Base-by-base conservation (phyloP, 805 yeast genomes). In the Metschnikowia sp. region DNA sequence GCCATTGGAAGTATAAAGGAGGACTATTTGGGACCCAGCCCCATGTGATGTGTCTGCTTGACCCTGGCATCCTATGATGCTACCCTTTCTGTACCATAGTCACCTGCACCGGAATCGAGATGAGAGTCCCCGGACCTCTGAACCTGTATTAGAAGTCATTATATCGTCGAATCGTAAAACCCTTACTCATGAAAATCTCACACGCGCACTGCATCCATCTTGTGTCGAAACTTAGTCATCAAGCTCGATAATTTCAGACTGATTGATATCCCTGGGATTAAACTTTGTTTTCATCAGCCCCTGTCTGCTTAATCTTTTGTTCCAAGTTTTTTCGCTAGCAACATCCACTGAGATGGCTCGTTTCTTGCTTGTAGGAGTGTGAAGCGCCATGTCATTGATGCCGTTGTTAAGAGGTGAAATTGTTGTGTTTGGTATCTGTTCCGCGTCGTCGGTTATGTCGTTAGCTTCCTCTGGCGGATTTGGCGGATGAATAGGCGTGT, bases 1-100 rank as follows among this genome's bases (percentile, higher is more conserved):
- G 99, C 98, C 40, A 94, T 94, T 64, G 99, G 99, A 42, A 87
- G 96, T 68, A 92, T 94, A 62, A 94, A 92, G 68, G 99, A 94
- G 72, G 99, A 94, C 73, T 94, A 89, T 66, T 77, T 94, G 69
- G 99, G 99, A 45, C 95, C 96, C 47, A 69, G 74, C 61, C 77
- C 77, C 32, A 60, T 70, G 67, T 69, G 36, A 34, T 32, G 15
- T 12, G 54, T 57, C 12, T 32, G 26, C 30, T 29, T 8, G 29
- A 22, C 30, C 33, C 39, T 36, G 18, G 8, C 18, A 8, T 36
- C 19, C 40, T 32, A 10, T 15, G 31, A 28, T 19, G 37, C 32
- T 32, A 40, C 44, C n/a, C 15, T 32, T 33, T 51, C 38, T 51
- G 55, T 51, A 51, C 52, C 44, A 49, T 51, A 51, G 48, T 36